Conservation (phyloP, 2,329 filamentous ascomycete genomes). For the Aureobasidium sp. region DNA sequence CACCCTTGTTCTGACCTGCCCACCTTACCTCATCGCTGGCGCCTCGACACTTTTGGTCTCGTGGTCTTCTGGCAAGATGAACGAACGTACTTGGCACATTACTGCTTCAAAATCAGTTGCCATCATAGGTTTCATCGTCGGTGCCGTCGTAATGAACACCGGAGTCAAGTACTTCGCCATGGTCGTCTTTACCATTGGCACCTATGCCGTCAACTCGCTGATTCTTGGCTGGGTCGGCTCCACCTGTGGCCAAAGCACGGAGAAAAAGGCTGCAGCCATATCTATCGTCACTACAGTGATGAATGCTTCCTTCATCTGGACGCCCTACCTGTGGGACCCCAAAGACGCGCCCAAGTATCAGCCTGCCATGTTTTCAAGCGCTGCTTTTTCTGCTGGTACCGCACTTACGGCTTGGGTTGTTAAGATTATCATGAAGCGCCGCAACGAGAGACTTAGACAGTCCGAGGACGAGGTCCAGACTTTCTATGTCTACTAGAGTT, state of each 20-base stretch:
- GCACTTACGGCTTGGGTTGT: conserved; percentile 40
- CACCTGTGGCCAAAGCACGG: conserved; percentile 42
- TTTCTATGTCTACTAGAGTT: conserved; percentile 24
- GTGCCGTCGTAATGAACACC: conserved; percentile 31
- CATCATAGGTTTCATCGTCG: conserved; percentile 33
- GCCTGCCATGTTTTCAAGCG: conserved; percentile 40
- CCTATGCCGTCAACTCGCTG: conserved; percentile 42
- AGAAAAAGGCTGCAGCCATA: conserved; percentile 44
- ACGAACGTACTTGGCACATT: conserved; percentile 37
- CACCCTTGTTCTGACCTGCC: conserved; percentile 45
- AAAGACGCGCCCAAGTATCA: conserved; percentile 40
- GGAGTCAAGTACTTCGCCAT: conserved; percentile 29
- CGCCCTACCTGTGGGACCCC: conserved; percentile 46
- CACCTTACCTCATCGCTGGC: conserved; percentile 29
- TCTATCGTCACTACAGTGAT: conserved; percentile 45
- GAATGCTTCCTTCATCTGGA: conserved; percentile 45
- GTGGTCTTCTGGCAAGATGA: conserved; percentile 33
- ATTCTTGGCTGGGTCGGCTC: conserved; percentile 43
- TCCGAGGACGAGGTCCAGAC: conserved; percentile 25
- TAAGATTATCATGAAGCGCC: conserved; percentile 34
- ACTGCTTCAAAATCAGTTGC: conserved; percentile 31
- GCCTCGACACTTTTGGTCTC: conserved; percentile 27
- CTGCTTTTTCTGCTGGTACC: conserved; percentile 38
- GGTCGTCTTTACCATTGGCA: conserved; percentile 25
- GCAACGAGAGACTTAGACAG: conserved; percentile 35